A percentile compares a stretch with the other conserved stretches of the same genome.
Evolutionary conservation across 768 basidiomycete genomes (phyloP).

Genomic region (Amanita brunnescens): DNA sequence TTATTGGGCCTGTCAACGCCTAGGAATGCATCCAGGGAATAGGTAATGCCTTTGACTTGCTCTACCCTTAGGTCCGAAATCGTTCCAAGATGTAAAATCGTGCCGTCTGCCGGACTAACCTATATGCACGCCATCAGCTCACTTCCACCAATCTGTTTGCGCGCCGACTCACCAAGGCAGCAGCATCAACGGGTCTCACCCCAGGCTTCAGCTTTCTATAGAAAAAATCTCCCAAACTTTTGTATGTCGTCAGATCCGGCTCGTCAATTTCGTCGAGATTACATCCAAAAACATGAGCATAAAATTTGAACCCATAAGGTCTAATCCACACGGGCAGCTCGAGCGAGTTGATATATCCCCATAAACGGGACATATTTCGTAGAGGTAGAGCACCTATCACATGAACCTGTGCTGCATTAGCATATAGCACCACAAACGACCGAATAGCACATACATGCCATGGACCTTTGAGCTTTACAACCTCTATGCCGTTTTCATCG

Average conservation of each 20-base stretch:
- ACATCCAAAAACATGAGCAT: slow-evolving; percentile 86
- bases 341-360: slow-evolving; percentile 93
- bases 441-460: slow-evolving; percentile 67
- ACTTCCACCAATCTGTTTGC: background rate
- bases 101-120: slow-evolving; percentile 95
- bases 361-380: slow-evolving; percentile 90
- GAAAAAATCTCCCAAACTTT: slow-evolving; percentile 92
- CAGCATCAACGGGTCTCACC: slow-evolving; percentile 68
- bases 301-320: slow-evolving; percentile 82
- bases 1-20: slow-evolving; percentile 55
- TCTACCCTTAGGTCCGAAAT: slow-evolving; percentile 76
- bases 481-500: slow-evolving; percentile 76
- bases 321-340: slow-evolving; percentile 93
- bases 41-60: slow-evolving; percentile 97
- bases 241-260: slow-evolving; percentile 68
- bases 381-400: slow-evolving; percentile 93
- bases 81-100: slow-evolving; percentile 83
- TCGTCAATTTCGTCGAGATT: slow-evolving; percentile 87
- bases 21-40: slow-evolving; percentile 89
- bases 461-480: slow-evolving; percentile 77
- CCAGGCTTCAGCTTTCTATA: slow-evolving; percentile 82
- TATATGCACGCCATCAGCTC: slow-evolving; percentile 17
- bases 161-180: slow-evolving; percentile 49
- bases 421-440: background rate
- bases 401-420: slow-evolving; percentile 58